Conservation (phyloP, 495 filamentous ascomycete species). For the Talaromyces nanjingensis region DNA sequence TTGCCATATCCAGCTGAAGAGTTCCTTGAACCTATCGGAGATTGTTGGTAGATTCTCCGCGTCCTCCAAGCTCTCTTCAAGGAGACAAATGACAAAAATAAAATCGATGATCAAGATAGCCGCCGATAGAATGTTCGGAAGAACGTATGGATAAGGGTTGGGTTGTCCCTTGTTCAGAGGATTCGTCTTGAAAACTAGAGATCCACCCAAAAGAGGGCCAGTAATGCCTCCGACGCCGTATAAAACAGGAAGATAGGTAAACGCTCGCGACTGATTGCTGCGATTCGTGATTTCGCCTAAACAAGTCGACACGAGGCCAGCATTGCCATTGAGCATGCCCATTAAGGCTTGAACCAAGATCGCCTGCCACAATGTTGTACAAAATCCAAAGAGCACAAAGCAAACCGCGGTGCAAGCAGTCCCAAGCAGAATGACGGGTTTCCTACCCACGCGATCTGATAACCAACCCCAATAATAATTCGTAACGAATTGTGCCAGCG, state of each 20-base stretch:
- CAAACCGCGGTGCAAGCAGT: conserved; percentile 73
- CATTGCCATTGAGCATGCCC: conserved; percentile 90
- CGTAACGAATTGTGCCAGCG: conserved; percentile 82
- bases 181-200: conserved; percentile 58
- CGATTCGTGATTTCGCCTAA: conserved; percentile 92
- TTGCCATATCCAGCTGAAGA: conserved; percentile 70
- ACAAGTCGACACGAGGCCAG: conserved; percentile 80
- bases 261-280: conserved; percentile 86
- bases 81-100: conserved; percentile 61
- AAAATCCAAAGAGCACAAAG: conserved; percentile 85
- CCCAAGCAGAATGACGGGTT: conserved; percentile 84
- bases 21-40: conserved; percentile 45
- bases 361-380: conserved; percentile 72
- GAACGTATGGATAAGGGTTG: conserved; percentile 72
- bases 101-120: conserved; percentile 66
- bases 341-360: conserved; percentile 79
- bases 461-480: conserved; percentile 94
- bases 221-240: conserved; percentile 93
- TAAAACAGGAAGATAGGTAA: conserved; percentile 85
- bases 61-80: conserved; percentile 84
- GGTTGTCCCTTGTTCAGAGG: conserved; percentile 43
- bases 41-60: conserved; percentile 56
- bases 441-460: conserved; percentile 83
- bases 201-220: conserved; percentile 81
- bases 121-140: conserved; percentile 73